Evolutionary conservation across 1,284 basidiomycete genomes (phyloP), one percentile per base, ranked within the genome.

Genomic region (Rhodotorula sp.): DNA sequence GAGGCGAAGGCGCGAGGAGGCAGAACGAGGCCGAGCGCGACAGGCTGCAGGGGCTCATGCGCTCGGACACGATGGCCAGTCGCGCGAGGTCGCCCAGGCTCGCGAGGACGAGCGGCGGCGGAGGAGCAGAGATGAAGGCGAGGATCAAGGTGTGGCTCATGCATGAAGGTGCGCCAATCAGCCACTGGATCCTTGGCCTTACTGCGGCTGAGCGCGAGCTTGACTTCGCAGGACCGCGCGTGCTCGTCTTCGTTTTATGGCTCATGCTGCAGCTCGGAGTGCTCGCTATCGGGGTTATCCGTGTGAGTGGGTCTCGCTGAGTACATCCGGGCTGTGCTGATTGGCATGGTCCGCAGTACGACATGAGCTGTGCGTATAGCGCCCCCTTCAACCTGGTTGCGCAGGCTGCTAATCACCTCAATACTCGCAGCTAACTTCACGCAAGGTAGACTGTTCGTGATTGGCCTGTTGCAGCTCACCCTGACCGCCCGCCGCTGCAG

Each of bases 111-210:
- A 41, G 41, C 50, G 4, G 25, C 21, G 9, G 49, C 8, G 16
- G 53, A 9, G 12, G 74, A 2, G 77, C 77, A 41, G 78, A 78
- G 25, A 77, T 77, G 48, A 34, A 49, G 62, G 84, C 87, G 73
- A 86, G 81, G 74, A 85, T 87, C 78, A 84, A 86, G 74, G 78
- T 88, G 45, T 95, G 93, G 92, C 90, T 92, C 90, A 91, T 93
- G 80, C 94, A 94, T 80, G 92, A 94, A 79, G 93, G 82, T 78
- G 60, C 67, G 79, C 56, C 41, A 41, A 13, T 17, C 23, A 21
- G 27, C 21, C 48, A 34, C 27, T 53, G 57, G 10, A 19, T 13
- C 27, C 19, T 3, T 4, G 14, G 3, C 5, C 60, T 25, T 61
- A 27, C n/a, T 16, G 16, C n/a, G 8, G 9, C 44, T 45, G 44